Base-by-base conservation (phyloP, 108 stramenopile genomes). In the Schizochytrium sp. region DNA sequence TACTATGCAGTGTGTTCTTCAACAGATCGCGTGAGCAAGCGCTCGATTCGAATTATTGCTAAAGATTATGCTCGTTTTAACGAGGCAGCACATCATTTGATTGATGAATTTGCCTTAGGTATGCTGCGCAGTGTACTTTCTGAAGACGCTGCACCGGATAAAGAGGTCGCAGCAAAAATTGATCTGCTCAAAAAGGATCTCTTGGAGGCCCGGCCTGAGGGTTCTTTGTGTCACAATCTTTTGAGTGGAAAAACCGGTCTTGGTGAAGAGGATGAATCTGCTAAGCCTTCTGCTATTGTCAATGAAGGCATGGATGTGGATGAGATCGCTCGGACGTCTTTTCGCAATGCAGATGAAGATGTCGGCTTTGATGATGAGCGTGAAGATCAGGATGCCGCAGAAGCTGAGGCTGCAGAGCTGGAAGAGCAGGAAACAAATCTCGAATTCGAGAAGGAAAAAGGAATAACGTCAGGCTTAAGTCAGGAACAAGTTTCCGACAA, bases 401-500 rank as follows among this genome's bases (percentile, higher is more conserved):
- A 49, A 28, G 76, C 49, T 5, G 76, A n/a, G 13, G 76, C 53
- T 53, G 76, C 49, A 13, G 76, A 83, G 5, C 76, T 55, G 76
- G 53, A 83, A 50, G 76, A 83, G 28, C 17, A 49, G 47, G 47
- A 49, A 83, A 83, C 76, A 38, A 69, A 69, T 15, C 64, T 69
- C 12, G 64, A 69, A 15, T 69, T 69, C 28, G 64, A 69, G 44
- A 69, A 69, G 28, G 64, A 69, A 8, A 44, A 69, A 15, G 64
- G 64, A 0, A 12, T 69, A 8, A 40, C 19, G 10, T 53, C 1
- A n/a, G 3, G 55, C 10, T n/a, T 83, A 2, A 0, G 3, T 10
- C 47, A 83, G 76, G 76, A 49, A 10, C 47, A 83, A n/a, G 76
- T 83, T 2, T 83, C 76, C 7, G 76, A 49, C 64, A 69, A 69